Evolutionary conservation across 1,284 basidiomycete species (phyloP).

Genomic region (Naganishia liquefaciens): DNA sequence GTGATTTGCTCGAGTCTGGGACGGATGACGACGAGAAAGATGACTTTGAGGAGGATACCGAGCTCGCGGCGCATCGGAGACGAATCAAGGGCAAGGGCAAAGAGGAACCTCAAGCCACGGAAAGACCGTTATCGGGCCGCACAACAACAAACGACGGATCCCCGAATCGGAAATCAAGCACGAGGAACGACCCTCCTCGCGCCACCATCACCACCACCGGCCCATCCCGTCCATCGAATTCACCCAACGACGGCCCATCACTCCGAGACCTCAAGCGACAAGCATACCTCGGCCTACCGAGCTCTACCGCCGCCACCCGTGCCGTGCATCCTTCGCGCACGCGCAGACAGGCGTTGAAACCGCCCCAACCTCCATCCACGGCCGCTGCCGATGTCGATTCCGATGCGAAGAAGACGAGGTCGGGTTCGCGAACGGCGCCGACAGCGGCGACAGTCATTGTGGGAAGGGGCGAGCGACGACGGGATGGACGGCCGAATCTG

Average conservation of each 20-base stretch:
- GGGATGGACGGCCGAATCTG: slow-evolving; percentile 51
- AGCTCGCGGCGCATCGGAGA: slow-evolving; percentile 13
- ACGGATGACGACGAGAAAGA: slow-evolving; percentile 27
- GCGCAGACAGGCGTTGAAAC: slow-evolving; percentile 6
- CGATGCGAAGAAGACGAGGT: too few relatives aligned
- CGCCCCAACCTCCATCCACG: too few relatives aligned
- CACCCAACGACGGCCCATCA: neutral
- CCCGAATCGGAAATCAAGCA: neutral
- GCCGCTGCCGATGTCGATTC: too few relatives aligned
- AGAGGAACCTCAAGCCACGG: slow-evolving; percentile 8
- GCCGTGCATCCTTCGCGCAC: slow-evolving; percentile 28
- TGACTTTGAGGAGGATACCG: slow-evolving; percentile 24
- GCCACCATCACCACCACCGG: neutral
- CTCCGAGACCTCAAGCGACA: slow-evolving; percentile 33
- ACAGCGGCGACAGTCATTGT: neutral
- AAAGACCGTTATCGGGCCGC: neutral
- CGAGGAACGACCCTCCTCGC: neutral
- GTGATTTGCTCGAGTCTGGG: slow-evolving; percentile 5
- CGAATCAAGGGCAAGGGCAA: slow-evolving; percentile 18
- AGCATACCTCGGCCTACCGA: slow-evolving; percentile 27
- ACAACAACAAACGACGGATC: too few relatives aligned
- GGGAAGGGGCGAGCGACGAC: neutral
- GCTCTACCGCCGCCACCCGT: too few relatives aligned
- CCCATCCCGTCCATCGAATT: neutral
- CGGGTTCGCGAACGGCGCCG: neutral